A percentile compares a stretch with the other conserved stretches of the same genome.
Conservation (phyloP, 495 filamentous ascomycete genomes). For the Ramalina peruviana region DNA sequence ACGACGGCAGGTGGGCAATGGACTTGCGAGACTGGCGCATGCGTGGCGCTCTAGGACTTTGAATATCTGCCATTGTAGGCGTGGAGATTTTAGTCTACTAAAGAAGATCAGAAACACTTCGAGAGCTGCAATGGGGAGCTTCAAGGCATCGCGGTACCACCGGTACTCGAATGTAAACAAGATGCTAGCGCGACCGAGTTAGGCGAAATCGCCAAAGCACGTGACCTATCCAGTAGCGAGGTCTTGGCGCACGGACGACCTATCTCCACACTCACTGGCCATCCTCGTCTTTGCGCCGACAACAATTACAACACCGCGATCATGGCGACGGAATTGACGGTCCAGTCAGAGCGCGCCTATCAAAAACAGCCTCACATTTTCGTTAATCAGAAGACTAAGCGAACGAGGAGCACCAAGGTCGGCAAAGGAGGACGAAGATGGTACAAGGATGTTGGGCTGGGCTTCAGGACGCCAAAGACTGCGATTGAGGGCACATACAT, state of each 20-base stretch:
- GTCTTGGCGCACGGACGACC: constrained; percentile 20
- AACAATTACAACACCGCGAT: constrained; percentile 44
- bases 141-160: not conserved
- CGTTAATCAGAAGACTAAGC: constrained; percentile 77
- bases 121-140: not conserved
- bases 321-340: constrained; percentile 97
- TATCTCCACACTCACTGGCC: constrained; percentile 24
- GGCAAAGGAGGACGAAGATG: constrained; percentile 87
- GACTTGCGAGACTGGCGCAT: constrained; percentile 60
- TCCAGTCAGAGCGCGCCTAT: constrained; percentile 96
- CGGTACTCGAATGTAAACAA: constrained; percentile 14
- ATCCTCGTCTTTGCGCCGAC: constrained; percentile 10
- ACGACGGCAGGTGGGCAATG: constrained; percentile 49
- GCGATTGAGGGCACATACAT: constrained; percentile 98
- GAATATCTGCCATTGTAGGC: constrained; percentile 4
- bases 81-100: not conserved
- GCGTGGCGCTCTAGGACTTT: constrained; percentile 11
- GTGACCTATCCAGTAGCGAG: not conserved
- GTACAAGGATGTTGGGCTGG: constrained; percentile 99
- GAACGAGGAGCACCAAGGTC: constrained; percentile 66
- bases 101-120: constrained; percentile 2
- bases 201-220: constrained; percentile 17
- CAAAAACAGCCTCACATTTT: constrained; percentile 99
- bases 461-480: constrained; percentile 92
- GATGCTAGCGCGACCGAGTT: constrained; percentile 9